These are phyloP conservation scores for Zanthoxylum bungeanum DNA, from an alignment of 345 rosid species.

Conservation along the genomic window DNA sequence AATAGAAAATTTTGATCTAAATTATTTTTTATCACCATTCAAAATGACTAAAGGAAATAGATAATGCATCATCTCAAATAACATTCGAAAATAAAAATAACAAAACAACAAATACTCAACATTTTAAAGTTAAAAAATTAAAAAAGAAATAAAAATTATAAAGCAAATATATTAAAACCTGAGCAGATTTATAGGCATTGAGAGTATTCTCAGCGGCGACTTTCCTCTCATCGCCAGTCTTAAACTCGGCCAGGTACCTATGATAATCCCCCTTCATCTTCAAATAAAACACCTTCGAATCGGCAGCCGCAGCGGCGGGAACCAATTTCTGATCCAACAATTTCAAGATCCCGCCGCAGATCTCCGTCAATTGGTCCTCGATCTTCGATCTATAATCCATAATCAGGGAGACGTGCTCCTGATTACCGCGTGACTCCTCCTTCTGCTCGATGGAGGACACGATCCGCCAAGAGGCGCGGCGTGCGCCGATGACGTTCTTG, in stretches of 20 bases:
- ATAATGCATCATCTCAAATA: not conserved
- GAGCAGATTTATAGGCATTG: constrained; percentile 29
- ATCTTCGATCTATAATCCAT: constrained; percentile 30
- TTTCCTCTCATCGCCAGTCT: constrained; percentile 32
- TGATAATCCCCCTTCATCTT: constrained; percentile 41
- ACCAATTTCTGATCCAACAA: constrained; percentile 28
- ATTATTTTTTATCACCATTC: not conserved
- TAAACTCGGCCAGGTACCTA: constrained; percentile 35
- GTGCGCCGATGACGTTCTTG: constrained; percentile 41
- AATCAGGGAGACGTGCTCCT: constrained; percentile 28
- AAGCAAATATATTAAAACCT: constrained; percentile 9
- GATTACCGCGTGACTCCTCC: constrained; percentile 38
- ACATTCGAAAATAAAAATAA: not conserved
- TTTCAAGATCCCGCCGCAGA: constrained; percentile 34
- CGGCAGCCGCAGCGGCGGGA: constrained; percentile 17
- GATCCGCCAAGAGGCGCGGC: constrained; percentile 36
- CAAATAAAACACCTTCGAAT: constrained; percentile 35
- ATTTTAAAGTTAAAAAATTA: not conserved
- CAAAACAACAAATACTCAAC: not conserved
- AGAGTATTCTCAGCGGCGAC: constrained; percentile 35
- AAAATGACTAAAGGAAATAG: no score
- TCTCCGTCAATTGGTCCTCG: constrained; percentile 31
- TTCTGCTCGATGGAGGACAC: constrained; percentile 36
- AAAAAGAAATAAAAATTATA: no score
- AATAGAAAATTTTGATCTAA: not conserved